Evolutionary conservation across 768 basidiomycete species (phyloP), one percentile per base, ranked within the genome.

Genomic region (Pleurotus djamor): DNA sequence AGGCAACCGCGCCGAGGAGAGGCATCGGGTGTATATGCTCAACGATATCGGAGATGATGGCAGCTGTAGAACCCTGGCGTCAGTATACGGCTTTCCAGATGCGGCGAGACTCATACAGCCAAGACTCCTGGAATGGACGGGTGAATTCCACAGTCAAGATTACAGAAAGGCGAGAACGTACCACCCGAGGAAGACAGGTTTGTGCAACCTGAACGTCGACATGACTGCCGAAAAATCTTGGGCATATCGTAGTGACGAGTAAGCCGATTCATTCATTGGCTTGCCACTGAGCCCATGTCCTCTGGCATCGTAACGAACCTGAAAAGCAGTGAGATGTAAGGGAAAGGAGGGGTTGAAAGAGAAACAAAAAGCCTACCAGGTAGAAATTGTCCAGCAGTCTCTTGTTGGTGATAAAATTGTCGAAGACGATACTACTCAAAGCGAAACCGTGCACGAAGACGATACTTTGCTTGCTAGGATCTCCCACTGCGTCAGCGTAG

Each of bases 391-490:
- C 61, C 14, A 62, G 60, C 60, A 73, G 65, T 36, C 52, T 59
- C 2, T 66, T 52, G 58, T 75, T 72, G n/a, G 57, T 45, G 63
- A 77, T 73, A 58, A 74, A 67, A 52, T 65, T 65, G 54, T 76
- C 72, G 60, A 72, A 78, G 14, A 61, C 66, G 16, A 64, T 57
- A 35, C 65, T 61, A 32, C 67, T 67, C 57, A 72, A 65, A 6
- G 65, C 63, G 48, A 72, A 65, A 5, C 76, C 76, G 57, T 74
- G 76, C 12, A 76, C 68, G 60, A 76, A 72, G 54, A 78, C 70
- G n/a, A 78, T 59, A 34, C 67, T 61, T 16, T 69, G 74, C 48
- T 72, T 71, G n/a, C 63, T 52, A 14, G 71, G 66, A 60, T 74
- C 64, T 8, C 75, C 75, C 4, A 61, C 62, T 13, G 72, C 71